Evolutionary conservation across 768 basidiomycete genomes (phyloP).

Genomic region (Pisolithus orientalis): DNA sequence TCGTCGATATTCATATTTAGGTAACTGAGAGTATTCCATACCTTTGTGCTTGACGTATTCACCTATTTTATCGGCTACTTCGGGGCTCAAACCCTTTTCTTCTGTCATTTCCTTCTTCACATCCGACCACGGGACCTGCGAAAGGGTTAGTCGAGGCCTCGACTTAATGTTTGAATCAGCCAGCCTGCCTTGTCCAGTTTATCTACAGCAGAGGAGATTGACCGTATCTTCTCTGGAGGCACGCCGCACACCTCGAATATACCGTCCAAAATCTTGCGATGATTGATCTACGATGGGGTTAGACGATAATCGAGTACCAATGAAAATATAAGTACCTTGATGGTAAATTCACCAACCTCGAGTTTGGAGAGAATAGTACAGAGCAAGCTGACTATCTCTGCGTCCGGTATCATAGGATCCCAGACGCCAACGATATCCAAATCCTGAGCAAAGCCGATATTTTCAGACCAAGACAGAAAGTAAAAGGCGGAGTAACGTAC

Average conservation of each 20-base stretch:
- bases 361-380: constrained; percentile 77
- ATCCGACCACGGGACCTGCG: constrained; percentile 78
- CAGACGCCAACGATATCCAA: constrained; percentile 90
- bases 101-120: constrained; percentile 96
- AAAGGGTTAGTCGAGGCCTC: background rate
- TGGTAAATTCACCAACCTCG: constrained; percentile 89
- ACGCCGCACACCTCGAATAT: constrained; percentile 97
- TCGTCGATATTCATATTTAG: background rate
- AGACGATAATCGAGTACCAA: background rate
- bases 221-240: constrained; percentile 78
- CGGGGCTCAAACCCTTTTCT: constrained; percentile 82
- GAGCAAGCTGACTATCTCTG: constrained; percentile 77
- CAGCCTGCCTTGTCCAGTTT: constrained; percentile 87
- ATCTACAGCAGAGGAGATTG: constrained; percentile 95
- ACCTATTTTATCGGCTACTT: constrained; percentile 88
- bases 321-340: constrained; percentile 56
- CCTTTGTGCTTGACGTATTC: constrained; percentile 97
- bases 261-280: constrained; percentile 95
- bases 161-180: background rate
- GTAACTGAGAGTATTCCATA: constrained; percentile 19
- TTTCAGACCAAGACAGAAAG: background rate
- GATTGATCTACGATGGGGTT: constrained; percentile 61
- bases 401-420: constrained; percentile 98
- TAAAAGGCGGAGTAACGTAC: constrained; percentile 36
- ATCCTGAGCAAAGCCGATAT: constrained; percentile 47